phyloP scores from a whole-genome alignment of 176 grass and related monocot species.

The Eremochloa ophiuroides region DNA sequence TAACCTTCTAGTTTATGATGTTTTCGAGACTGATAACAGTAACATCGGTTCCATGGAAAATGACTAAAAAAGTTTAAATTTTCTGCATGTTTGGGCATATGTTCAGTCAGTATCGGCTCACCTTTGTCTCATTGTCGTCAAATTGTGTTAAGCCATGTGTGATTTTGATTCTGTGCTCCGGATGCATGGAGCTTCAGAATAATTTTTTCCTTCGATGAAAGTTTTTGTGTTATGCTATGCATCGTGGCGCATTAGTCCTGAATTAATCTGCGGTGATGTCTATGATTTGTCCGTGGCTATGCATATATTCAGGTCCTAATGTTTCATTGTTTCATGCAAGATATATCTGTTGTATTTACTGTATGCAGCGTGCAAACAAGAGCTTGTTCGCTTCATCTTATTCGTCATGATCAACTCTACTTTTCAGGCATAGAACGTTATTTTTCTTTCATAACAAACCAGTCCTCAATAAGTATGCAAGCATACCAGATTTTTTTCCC shows the following conservation, averaged over 20 bases:
- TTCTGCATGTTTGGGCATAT: not conserved
- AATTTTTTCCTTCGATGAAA: not conserved
- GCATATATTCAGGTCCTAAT: not conserved
- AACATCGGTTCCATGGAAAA: not conserved
- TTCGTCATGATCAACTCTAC: too few relatives aligned
- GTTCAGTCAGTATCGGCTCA: not conserved
- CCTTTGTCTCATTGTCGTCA: not conserved
- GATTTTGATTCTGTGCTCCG: not conserved
- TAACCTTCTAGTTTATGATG: not conserved
- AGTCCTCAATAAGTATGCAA: too few relatives aligned
- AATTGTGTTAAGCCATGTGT: not conserved
- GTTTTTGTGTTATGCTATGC: not conserved
- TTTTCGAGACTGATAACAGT: not conserved
- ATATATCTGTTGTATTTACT: not conserved
- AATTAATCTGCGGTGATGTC: not conserved
- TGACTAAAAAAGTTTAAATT: not conserved
- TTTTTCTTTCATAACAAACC: too few relatives aligned
- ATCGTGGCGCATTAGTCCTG: not conserved
- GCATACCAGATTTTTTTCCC: too few relatives aligned
- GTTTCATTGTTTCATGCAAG: not conserved
- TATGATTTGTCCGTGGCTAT: not conserved
- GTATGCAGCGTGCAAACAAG: not conserved
- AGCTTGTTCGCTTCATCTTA: too few relatives aligned
- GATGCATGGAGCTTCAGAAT: not conserved
- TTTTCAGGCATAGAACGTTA: too few relatives aligned